Base-by-base conservation (phyloP, 495 filamentous ascomycete genomes). In the Pyronema omphalodes region DNA sequence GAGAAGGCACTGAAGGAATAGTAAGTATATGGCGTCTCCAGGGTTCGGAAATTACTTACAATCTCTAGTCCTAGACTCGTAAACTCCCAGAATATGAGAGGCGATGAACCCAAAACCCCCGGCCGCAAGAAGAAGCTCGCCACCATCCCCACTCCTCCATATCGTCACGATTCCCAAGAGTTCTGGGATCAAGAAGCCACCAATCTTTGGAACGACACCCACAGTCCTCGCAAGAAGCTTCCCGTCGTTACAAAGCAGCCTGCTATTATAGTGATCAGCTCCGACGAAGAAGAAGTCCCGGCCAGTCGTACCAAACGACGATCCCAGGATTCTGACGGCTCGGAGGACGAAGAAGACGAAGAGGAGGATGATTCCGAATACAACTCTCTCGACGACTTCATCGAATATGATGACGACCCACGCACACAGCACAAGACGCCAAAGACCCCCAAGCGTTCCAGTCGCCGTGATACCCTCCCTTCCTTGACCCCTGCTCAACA, bases 141-240 rank as follows among this genome's bases (percentile, higher is more conserved):
- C n/a, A 44, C 46, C 33, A 60, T 69, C 36, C 67, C 67, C 23
- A 29, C 51, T 0, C 58, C 67, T 1, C 60, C 65, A 9, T 61
- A 63, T 40, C 76, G 79, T 44, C 80, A 80, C 43, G 82, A 74
- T 51, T 73, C 78, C 23, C 86, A 91, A 60, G 75, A 76, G 9
- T 93, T 94, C 67, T 94, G 88, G 88, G 75, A 73, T 52, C 76
- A 80, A 55, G 81, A 81, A 29, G 67, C 76, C 9, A 78, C 84
- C 56, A 84, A 88, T 67, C 76, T 77, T 53, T 94, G 86, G 87
- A 81, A 86, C 58, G 86, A 93, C 56, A 67, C 82, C 54, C 51
- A 62, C 78, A 88, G 66, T 84, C 84, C 6, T 80, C 83, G 0
- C 69, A 70, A 34, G 86, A 86, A 56, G 63, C 68, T 36, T 61